Base-by-base conservation (phyloP, 2,329 filamentous ascomycete genomes). In the Zasmidium citrigriseum region DNA sequence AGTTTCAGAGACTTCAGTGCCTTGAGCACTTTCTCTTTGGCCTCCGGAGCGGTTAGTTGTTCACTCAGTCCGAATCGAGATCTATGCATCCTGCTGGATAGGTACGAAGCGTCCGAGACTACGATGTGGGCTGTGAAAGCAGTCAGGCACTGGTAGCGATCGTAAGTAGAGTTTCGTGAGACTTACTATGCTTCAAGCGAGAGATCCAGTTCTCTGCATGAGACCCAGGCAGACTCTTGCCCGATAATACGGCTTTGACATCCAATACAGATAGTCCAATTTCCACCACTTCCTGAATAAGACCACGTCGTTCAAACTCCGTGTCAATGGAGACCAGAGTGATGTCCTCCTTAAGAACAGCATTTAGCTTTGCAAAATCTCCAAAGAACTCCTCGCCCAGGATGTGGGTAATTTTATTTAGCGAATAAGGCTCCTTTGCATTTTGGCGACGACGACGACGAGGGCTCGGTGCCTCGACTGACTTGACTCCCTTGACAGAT, bases 231-330 rank as follows among this genome's bases (percentile, higher is more conserved):
- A 82, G 68, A 1, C 86, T 60, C 3, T 73, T 75, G 21, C n/a
- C n/a, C n/a, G 38, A 46, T 21, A 55, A 1, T 73, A 90, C 75
- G 52, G 83, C 79, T 11, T 74, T 68, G 1, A 88, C 90, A 69
- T 96, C 90, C 0, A 97, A 78, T 3, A 86, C 86, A 1, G 90
- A 87, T 45, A 97, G 79, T 0, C 93, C 93, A 25, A 97, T 80
- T 73, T 98, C 93, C 0, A 91, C 93, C 54, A 97, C 82, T 14
- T 63, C 83, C 76, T 49, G 44, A 2, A 55, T 9, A 2, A 50
- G 82, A 51, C 84, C 79, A 23, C 76, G 75, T 71, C 96, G 92
- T 59, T 88, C 89, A 1, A 86, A 85, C 73, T 98, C 93, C 20
- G 96, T 78, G 66, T 97, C 93, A 46, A 96, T 79, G 61, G 84